phyloP scores from a whole-genome alignment of 1,284 basidiomycete genomes.

The Trichosporon sp. region DNA sequence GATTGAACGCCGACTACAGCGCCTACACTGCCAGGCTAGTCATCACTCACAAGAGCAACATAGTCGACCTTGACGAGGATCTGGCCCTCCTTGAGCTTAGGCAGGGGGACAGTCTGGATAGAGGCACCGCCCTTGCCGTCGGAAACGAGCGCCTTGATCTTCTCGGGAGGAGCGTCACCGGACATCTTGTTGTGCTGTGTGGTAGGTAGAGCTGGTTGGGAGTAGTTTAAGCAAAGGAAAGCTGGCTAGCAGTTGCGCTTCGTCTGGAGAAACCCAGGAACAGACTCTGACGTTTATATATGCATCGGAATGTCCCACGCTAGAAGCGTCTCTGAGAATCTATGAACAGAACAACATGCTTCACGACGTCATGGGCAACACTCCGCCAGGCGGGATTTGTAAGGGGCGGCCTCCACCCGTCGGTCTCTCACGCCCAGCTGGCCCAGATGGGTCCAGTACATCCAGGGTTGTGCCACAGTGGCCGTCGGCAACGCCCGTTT shows the following conservation, averaged over 20 bases:
- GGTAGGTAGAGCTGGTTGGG: neutral
- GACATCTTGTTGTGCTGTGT: neutral
- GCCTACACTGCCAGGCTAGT: too few species aligned
- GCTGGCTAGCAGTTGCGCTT: neutral
- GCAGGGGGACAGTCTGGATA: conserved; percentile 33
- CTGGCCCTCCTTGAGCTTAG: conserved; percentile 34
- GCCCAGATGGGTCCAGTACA: too few species aligned
- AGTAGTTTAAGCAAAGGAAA: neutral
- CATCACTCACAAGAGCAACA: conserved; percentile 33
- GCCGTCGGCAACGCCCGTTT: neutral
- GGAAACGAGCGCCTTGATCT: conserved; percentile 31
- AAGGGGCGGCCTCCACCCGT: neutral
- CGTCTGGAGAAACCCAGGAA: too few species aligned
- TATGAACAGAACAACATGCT: neutral
- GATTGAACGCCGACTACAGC: too few species aligned
- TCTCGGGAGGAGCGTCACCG: conserved; percentile 11
- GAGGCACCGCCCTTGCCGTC: conserved; percentile 6
- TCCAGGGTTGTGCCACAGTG: too few species aligned
- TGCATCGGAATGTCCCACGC: neutral
- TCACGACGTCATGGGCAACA: neutral
- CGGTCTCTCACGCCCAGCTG: too few species aligned
- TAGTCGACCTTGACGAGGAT: conserved; percentile 44
- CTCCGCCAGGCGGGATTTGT: neutral
- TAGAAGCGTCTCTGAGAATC: neutral
- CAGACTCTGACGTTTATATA: too few species aligned